Conservation (phyloP, 371 early-diverging fungal genomes). For the Circinella minor region DNA sequence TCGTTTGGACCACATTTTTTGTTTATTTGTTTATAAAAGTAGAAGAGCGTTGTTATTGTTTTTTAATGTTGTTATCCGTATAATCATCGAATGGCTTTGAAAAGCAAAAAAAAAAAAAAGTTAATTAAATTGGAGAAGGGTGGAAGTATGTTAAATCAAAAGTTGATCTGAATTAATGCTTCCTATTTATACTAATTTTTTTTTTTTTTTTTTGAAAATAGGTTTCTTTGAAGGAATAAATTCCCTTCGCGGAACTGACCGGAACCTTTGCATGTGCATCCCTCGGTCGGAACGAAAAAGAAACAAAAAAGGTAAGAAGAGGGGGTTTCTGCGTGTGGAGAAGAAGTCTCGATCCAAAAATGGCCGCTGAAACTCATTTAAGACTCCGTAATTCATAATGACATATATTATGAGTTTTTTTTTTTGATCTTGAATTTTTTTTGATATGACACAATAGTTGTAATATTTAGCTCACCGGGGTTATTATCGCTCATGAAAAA, state of each 20-base stretch:
- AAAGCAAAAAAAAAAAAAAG: neutral
- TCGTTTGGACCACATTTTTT: conserved; percentile 16
- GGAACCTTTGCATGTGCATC: conserved; percentile 8
- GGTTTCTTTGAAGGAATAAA: neutral
- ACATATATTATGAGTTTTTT: neutral
- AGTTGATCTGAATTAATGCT: neutral
- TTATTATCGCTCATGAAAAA: too few relatives aligned
- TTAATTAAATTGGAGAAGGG: conserved; percentile 5
- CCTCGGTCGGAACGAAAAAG: neutral
- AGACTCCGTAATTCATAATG: neutral
- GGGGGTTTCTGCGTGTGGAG: neutral
- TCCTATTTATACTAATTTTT: neutral
- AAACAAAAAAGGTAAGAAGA: neutral
- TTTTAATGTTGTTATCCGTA: neutral
- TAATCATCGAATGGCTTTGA: conserved; percentile 4
- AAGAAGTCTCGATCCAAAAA: neutral
- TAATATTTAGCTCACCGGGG: neutral
- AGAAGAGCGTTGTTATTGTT: neutral
- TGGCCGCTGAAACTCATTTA: neutral
- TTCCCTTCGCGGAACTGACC: neutral
- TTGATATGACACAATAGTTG: neutral
- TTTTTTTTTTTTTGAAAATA: neutral
- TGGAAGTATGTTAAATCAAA: neutral
- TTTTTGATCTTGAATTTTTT: neutral
- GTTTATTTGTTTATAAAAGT: neutral